Percentiles rank a stretch among this genome's conserved stretches.
Conservation (phyloP, 1,139 yeast genomes). For the Yamadazyma sp. region DNA sequence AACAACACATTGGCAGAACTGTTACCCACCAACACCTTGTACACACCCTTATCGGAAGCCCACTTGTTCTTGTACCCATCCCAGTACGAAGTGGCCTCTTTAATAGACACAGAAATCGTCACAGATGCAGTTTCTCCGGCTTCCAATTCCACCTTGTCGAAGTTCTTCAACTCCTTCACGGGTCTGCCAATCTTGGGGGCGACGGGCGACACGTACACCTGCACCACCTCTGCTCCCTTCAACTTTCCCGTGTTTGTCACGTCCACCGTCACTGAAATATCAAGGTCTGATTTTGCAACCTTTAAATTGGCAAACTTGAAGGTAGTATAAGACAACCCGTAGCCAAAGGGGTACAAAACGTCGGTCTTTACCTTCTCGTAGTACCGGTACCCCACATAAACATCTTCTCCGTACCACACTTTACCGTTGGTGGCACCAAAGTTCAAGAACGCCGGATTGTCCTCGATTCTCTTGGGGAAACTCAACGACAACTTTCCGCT, state of each 20-base stretch:
- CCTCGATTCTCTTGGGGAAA: slow-evolving; percentile 48
- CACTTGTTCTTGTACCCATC: slow-evolving; percentile 49
- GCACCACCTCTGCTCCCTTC: slow-evolving; percentile 48
- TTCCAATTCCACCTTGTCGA: slow-evolving; percentile 44
- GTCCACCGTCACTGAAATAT: slow-evolving; percentile 28
- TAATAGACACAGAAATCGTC: slow-evolving; percentile 33
- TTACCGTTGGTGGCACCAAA: slow-evolving; percentile 42
- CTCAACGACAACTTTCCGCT: slow-evolving; percentile 33
- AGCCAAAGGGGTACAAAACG: slow-evolving; percentile 59
- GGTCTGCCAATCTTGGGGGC: slow-evolving; percentile 49
- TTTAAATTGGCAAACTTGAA: slow-evolving; percentile 29
- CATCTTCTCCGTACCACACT: slow-evolving; percentile 55
- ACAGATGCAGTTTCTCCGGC: slow-evolving; percentile 43
- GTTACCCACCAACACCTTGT: slow-evolving; percentile 48
- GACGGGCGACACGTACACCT: slow-evolving; percentile 42
- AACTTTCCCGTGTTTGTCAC: slow-evolving; percentile 43
- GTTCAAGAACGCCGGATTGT: slow-evolving; percentile 46
- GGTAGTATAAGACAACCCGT: slow-evolving; percentile 57
- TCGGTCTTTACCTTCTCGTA: slow-evolving; percentile 50
- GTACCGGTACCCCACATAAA: slow-evolving; percentile 60
- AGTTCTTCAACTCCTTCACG: slow-evolving; percentile 56
- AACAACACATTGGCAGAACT: slow-evolving; percentile 25
- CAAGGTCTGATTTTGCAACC: slow-evolving; percentile 15
- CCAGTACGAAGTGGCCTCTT: slow-evolving; percentile 57
- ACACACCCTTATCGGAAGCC: slow-evolving; percentile 51